Percentiles rank a stretch among this genome's conserved stretches.
Evolutionary conservation across 2,329 filamentous ascomycete species (phyloP).

Genomic region (Thielaviopsis ethacetica): DNA sequence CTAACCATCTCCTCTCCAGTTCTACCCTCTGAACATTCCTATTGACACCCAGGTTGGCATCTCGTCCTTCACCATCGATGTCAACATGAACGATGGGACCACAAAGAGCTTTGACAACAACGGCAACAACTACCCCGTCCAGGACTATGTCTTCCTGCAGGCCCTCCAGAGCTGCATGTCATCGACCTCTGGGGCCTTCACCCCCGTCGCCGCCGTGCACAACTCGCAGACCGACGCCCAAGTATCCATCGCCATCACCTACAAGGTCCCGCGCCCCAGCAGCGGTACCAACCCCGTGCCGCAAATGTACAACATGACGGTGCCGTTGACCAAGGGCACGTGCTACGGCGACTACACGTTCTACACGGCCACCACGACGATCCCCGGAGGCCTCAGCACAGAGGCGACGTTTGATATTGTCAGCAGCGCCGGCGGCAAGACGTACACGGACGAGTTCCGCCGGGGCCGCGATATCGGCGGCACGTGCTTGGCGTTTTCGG

Average conservation of each 20-base stretch:
- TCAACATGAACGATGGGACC: slow-evolving; percentile 31
- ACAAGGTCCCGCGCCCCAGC: slow-evolving; percentile 24
- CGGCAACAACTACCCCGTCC: slow-evolving; percentile 35
- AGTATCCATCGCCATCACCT: slow-evolving; percentile 26
- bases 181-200: slow-evolving; percentile 25
- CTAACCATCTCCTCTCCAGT: slow-evolving; percentile 15
- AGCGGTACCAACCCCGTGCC: slow-evolving; percentile 24
- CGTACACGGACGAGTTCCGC: slow-evolving; percentile 32
- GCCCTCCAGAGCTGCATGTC: slow-evolving; percentile 39
- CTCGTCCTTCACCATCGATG: slow-evolving; percentile 39
- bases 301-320: slow-evolving; percentile 21
- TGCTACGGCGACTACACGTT: slow-evolving; percentile 34
- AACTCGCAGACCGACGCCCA: slow-evolving; percentile 29
- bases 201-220: slow-evolving; percentile 30
- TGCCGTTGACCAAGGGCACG: slow-evolving; percentile 25
- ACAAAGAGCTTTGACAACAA: slow-evolving; percentile 38
- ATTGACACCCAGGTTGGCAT: slow-evolving; percentile 43
- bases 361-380: slow-evolving; percentile 26
- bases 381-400: slow-evolving; percentile 27
- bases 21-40: slow-evolving; percentile 30
- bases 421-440: slow-evolving; percentile 24
- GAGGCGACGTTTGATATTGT: slow-evolving; percentile 30
- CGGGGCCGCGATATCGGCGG: slow-evolving; percentile 27
- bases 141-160: slow-evolving; percentile 39
- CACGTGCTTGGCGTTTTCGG: slow-evolving; percentile 26